Conservation (phyloP, 345 rosid species). For the Pistacia atlantica region DNA sequence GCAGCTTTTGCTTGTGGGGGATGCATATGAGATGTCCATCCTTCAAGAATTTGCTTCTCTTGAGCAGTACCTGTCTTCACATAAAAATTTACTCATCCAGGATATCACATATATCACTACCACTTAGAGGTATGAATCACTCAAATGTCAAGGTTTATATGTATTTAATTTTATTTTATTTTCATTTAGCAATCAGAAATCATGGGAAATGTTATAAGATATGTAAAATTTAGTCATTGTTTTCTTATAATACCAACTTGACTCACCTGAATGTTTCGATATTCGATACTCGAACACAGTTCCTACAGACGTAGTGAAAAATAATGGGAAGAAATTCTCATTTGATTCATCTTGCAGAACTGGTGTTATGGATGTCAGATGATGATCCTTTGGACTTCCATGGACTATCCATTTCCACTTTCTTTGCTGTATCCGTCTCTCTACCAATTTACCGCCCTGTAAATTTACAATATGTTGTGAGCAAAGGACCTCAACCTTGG, state of each 20-base stretch:
- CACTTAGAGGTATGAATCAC: neutral
- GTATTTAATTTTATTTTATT: neutral
- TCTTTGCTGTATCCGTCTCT: slow-evolving; percentile 54
- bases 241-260: slow-evolving; percentile 1
- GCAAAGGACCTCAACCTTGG: neutral
- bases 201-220: too few relatives aligned
- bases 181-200: neutral
- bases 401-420: slow-evolving; percentile 75
- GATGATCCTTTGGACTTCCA: slow-evolving; percentile 55
- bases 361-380: slow-evolving; percentile 54
- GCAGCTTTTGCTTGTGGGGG: slow-evolving; percentile 56
- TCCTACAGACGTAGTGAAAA: slow-evolving; percentile 57
- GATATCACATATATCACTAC: slow-evolving; percentile 6
- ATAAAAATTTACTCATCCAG: slow-evolving; percentile 4
- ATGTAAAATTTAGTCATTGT: neutral
- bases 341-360: slow-evolving; percentile 47
- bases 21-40: slow-evolving; percentile 61
- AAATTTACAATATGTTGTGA: slow-evolving; percentile 9
- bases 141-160: neutral
- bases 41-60: slow-evolving; percentile 36
- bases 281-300: slow-evolving; percentile 48
- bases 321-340: slow-evolving; percentile 41
- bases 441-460: slow-evolving; percentile 57
- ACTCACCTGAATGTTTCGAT: slow-evolving; percentile 50
- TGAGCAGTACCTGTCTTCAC: slow-evolving; percentile 40